These are phyloP conservation scores for Yamadazyma sp. DNA, from an alignment of 805 yeast genomes.

Conservation along the genomic window DNA sequence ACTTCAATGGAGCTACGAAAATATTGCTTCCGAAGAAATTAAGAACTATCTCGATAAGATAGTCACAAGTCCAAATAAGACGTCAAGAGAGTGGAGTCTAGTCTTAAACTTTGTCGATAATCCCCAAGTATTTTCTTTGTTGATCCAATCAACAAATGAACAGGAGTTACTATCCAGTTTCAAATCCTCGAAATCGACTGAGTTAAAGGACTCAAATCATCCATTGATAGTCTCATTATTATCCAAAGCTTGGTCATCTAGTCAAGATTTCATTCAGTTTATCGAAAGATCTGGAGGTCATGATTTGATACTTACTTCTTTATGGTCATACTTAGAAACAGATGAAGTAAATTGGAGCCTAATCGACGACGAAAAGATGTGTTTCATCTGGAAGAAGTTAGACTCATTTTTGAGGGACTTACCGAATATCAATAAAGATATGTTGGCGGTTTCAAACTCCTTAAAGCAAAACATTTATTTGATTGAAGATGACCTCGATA, in stretches of 20 bases:
- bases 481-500: slow-evolving; percentile 13
- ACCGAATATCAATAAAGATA: slow-evolving; percentile 9
- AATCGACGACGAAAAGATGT: background rate
- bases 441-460: slow-evolving; percentile 47
- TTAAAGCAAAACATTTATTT: slow-evolving; percentile 41
- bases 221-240: background rate
- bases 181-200: background rate
- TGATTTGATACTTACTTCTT: slow-evolving; percentile 4
- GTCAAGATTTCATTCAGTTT: slow-evolving; percentile 1
- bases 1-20: slow-evolving; percentile 7
- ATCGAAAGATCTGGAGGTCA: slow-evolving; percentile 3
- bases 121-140: slow-evolving; percentile 3
- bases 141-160: slow-evolving; percentile 3
- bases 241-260: slow-evolving; percentile 3
- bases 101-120: slow-evolving; percentile 17
- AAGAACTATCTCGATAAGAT: slow-evolving; percentile 27
- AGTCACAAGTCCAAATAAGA: slow-evolving; percentile 20
- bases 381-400: slow-evolving; percentile 1
- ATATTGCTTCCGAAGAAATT: slow-evolving; percentile 15
- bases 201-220: background rate
- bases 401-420: slow-evolving; percentile 2
- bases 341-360: slow-evolving; percentile 4
- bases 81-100: slow-evolving; percentile 19
- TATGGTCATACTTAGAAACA: slow-evolving; percentile 8
- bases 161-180: slow-evolving; percentile 5